A percentile compares a stretch with the other conserved stretches of the same genome.
phyloP scores from a whole-genome alignment of 2,329 filamentous ascomycete species.

The Fusarium sp. region DNA sequence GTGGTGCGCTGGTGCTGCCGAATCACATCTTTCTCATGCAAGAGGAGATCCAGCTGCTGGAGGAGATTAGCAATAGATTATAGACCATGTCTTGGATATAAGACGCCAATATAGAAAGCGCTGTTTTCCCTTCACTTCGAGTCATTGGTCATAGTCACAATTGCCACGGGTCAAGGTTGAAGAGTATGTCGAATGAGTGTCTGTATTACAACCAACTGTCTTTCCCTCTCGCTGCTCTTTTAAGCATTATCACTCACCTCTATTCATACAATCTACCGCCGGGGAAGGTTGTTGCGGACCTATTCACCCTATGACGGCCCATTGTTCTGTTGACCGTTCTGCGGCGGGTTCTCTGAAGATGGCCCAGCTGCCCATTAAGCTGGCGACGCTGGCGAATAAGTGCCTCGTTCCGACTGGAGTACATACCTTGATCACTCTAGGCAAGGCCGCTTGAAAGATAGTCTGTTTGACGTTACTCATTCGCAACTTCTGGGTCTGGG shows the following conservation, averaged over 20 bases:
- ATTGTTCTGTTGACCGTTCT: background rate
- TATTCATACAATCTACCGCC: background rate
- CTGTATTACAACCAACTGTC: background rate
- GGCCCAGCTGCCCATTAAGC: background rate
- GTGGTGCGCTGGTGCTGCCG: slow-evolving; percentile 50
- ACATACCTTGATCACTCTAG: background rate
- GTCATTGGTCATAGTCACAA: background rate
- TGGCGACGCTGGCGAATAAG: background rate
- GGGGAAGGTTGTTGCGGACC: background rate
- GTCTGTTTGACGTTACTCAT: background rate
- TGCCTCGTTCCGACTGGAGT: background rate
- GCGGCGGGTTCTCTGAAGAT: background rate
- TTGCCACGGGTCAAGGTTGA: background rate
- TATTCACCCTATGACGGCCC: background rate
- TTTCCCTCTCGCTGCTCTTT: background rate
- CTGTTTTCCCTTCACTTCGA: background rate
- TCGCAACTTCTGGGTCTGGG: background rate
- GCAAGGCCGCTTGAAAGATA: background rate
- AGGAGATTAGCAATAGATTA: slow-evolving; percentile 51
- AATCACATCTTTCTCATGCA: slow-evolving; percentile 52
- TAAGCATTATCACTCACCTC: background rate
- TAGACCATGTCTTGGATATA: slow-evolving; percentile 23
- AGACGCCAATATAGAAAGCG: background rate
- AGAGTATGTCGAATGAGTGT: background rate
- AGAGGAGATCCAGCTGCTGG: slow-evolving; percentile 52